A percentile compares a stretch with the other conserved stretches of the same genome.
These are phyloP conservation scores for Phytophthora foliorum DNA, from an alignment of 352 stramenopile species.

Conservation along the genomic window DNA sequence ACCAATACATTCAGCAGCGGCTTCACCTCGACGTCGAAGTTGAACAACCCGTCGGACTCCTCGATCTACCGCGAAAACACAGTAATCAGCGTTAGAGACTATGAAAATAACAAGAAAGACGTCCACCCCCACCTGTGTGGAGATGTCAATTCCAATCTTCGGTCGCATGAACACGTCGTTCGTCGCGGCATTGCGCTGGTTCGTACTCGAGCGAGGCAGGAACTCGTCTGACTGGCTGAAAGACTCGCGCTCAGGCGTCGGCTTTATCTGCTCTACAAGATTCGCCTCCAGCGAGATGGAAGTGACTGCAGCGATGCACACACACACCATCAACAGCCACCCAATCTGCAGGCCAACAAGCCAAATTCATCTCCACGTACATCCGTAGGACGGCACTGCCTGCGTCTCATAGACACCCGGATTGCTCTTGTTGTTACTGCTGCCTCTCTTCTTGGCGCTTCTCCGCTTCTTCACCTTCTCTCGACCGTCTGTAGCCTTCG, in stretches of 20 bases:
- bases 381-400: slow-evolving; percentile 43
- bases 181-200: slow-evolving; percentile 44
- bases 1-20: slow-evolving; percentile 83
- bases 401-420: slow-evolving; percentile 47
- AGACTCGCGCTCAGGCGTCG: slow-evolving; percentile 45
- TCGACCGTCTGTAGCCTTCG: slow-evolving; percentile 23
- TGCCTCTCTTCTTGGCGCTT: slow-evolving; percentile 35
- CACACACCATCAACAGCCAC: slow-evolving; percentile 4
- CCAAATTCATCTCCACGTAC: slow-evolving; percentile 31
- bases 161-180: slow-evolving; percentile 66
- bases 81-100: background rate
- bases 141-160: slow-evolving; percentile 81
- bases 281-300: slow-evolving; percentile 67
- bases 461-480: slow-evolving; percentile 53
- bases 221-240: slow-evolving; percentile 84
- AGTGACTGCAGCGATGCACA: slow-evolving; percentile 42
- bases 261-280: slow-evolving; percentile 66
- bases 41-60: slow-evolving; percentile 73
- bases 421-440: slow-evolving; percentile 28
- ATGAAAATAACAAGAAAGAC: background rate
- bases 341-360: background rate
- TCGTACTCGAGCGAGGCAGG: slow-evolving; percentile 39
- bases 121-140: slow-evolving; percentile 60
- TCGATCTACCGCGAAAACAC: slow-evolving; percentile 62
- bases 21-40: slow-evolving; percentile 84